Evolutionary conservation across 345 rosid species (phyloP).

Genomic region (Cardamine chenopodiifolia): DNA sequence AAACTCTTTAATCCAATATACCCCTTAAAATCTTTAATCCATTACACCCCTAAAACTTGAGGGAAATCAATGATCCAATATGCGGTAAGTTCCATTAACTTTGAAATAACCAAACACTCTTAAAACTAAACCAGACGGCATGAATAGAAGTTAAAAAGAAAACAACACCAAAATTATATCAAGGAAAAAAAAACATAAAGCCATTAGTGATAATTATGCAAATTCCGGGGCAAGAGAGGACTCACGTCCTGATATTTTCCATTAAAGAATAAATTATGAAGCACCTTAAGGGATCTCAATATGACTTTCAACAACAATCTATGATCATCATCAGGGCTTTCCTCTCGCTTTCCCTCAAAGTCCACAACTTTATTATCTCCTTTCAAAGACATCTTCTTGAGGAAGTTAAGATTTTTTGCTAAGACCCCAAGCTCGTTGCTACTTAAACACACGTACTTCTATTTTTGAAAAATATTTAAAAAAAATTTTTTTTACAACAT

Average conservation of each 20-base stretch:
- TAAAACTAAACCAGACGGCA: neutral
- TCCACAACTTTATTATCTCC: conserved; percentile 7
- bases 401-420: neutral
- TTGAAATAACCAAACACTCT: neutral
- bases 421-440: neutral
- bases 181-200: neutral
- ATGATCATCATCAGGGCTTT: neutral
- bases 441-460: too few species aligned
- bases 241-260: conserved; percentile 4
- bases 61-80: neutral
- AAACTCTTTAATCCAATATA: too few species aligned
- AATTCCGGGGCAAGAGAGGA: neutral
- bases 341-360: conserved; percentile 1
- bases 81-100: neutral
- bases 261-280: conserved; percentile 6
- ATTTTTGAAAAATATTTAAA: too few species aligned
- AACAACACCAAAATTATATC: neutral
- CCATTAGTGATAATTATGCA: neutral
- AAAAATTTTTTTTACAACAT: too few species aligned
- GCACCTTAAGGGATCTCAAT: neutral
- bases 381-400: conserved; percentile 8
- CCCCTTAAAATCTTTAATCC: too few species aligned
- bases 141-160: neutral
- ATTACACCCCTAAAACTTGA: neutral
- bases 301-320: neutral